Evolutionary conservation across 306 rosid species (phyloP).

Genomic region (Macrotyloma uniflorum): DNA sequence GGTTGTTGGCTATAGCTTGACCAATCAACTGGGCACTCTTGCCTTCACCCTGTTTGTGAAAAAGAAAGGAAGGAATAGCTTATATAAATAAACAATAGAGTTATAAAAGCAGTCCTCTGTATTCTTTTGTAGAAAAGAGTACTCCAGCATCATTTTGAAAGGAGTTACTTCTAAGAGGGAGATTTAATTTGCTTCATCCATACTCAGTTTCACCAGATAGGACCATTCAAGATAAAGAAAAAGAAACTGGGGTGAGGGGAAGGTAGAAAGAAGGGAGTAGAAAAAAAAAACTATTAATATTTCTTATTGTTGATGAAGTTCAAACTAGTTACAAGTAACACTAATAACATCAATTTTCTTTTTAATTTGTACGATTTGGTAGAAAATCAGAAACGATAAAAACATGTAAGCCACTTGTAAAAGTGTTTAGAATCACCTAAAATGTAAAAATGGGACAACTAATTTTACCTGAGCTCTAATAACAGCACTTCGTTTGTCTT

Average conservation of each 20-base stretch:
- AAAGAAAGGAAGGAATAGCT: background rate
- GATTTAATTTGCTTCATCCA: too few species aligned
- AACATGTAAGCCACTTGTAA: conserved; percentile 2
- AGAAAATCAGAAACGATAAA: conserved; percentile 11
- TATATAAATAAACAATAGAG: background rate
- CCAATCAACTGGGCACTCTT: conserved; percentile 84
- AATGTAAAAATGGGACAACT: background rate
- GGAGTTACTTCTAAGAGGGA: background rate
- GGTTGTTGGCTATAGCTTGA: conserved; percentile 80
- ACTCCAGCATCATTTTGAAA: too few species aligned
- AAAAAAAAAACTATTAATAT: background rate
- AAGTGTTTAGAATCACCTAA: background rate
- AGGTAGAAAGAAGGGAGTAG: background rate
- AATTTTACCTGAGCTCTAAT: conserved; percentile 80
- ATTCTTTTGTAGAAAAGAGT: background rate
- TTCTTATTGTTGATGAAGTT: background rate
- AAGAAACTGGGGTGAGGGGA: background rate
- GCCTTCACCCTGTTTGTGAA: conserved; percentile 75
- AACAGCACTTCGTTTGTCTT: conserved; percentile 81
- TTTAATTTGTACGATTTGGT: background rate
- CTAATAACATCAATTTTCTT: background rate
- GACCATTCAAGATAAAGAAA: too few species aligned
- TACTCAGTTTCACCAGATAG: too few species aligned
- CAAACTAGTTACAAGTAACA: conserved; percentile 10
- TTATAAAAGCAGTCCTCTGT: background rate